These are phyloP conservation scores for Paraconiothyrium brasiliense DNA, from an alignment of 2,329 filamentous ascomycete genomes.

Conservation along the genomic window DNA sequence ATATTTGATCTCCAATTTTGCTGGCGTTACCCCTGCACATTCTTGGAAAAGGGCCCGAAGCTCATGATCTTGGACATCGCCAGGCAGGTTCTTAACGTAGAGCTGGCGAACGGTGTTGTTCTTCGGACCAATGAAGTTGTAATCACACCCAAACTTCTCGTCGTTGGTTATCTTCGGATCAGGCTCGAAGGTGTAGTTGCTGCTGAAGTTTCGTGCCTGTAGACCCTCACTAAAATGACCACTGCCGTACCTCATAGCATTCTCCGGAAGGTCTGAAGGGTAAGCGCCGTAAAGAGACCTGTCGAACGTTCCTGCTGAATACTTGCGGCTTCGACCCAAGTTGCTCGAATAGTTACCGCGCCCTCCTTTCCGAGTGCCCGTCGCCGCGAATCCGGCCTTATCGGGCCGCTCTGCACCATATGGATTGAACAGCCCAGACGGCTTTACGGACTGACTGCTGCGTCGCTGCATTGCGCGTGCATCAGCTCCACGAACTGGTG, in stretches of 20 bases:
- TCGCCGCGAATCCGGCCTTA: slow-evolving; percentile 31
- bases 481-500: slow-evolving; percentile 21
- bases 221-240: slow-evolving; percentile 21
- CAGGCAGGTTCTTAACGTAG: slow-evolving; percentile 36
- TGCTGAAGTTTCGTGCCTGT: slow-evolving; percentile 3
- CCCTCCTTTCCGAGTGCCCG: slow-evolving; percentile 18
- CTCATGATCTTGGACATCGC: slow-evolving; percentile 23
- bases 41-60: slow-evolving; percentile 31
- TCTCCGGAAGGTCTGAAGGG: slow-evolving; percentile 17
- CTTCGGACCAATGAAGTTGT: slow-evolving; percentile 42
- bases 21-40: slow-evolving; percentile 15
- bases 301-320: slow-evolving; percentile 26
- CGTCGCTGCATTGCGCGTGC: slow-evolving; percentile 21
- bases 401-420: slow-evolving; percentile 34
- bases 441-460: slow-evolving; percentile 19
- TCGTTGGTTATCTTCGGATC: slow-evolving; percentile 34
- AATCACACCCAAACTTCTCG: slow-evolving; percentile 31
- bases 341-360: slow-evolving; percentile 25
- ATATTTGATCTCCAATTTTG: not conserved
- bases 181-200: slow-evolving; percentile 7
- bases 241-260: slow-evolving; percentile 12
- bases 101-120: slow-evolving; percentile 40
- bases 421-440: slow-evolving; percentile 36
- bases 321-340: slow-evolving; percentile 31
- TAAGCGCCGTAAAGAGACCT: slow-evolving; percentile 22